These are phyloP conservation scores for Poterioochromonas sp. DNA, from an alignment of 352 stramenopile species.

Conservation along the genomic window DNA sequence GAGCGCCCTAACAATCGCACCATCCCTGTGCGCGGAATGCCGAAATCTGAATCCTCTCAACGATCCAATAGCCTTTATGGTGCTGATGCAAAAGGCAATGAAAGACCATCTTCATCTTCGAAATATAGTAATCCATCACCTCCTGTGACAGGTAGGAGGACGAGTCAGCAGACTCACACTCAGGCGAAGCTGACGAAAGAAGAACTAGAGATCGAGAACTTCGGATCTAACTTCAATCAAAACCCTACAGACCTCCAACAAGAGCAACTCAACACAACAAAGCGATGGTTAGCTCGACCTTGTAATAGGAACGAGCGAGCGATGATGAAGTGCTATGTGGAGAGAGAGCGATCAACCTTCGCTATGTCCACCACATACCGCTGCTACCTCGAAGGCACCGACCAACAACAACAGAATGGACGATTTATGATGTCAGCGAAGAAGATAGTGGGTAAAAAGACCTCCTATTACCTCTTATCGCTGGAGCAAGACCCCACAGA, in stretches of 20 bases:
- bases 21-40: not conserved
- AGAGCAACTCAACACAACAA: conserved; percentile 16
- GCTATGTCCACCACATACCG: conserved; percentile 3
- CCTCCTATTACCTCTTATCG: conserved; percentile 28
- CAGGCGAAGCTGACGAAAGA: not conserved
- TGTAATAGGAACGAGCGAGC: not conserved
- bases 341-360: conserved; percentile 24
- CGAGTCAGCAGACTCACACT: not conserved
- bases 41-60: not conserved
- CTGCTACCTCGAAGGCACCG: not conserved
- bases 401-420: not conserved
- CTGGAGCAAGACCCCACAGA: conserved; percentile 1
- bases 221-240: not conserved
- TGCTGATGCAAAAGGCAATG: not conserved
- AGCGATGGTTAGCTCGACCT: conserved; percentile 16
- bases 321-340: conserved; percentile 25
- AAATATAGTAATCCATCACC: not conserved
- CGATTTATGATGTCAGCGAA: conserved; percentile 33
- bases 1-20: not conserved
- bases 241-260: not conserved
- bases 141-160: not conserved
- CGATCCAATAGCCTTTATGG: not conserved
- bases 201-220: conserved; percentile 27
- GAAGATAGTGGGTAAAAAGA: conserved; percentile 22
- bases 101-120: not conserved